phyloP scores from a whole-genome alignment of 164 flowering plant genomes.

The Vitis labrusca region DNA sequence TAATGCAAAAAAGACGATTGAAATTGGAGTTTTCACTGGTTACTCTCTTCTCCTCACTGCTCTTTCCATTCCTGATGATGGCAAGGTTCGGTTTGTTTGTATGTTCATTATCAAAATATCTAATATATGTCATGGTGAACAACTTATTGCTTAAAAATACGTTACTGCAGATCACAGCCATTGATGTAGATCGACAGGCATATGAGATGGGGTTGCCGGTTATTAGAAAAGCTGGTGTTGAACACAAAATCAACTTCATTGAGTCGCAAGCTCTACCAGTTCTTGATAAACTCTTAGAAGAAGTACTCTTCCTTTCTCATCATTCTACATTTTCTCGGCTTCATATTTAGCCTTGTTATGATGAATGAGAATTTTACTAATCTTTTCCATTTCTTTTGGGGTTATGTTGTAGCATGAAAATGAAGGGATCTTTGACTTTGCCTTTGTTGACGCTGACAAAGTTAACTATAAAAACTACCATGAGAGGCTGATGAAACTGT shows the following conservation, averaged over 20 bases:
- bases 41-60: conserved; percentile 72
- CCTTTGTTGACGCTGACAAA: conserved; percentile 58
- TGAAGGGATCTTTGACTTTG: conserved; percentile 42
- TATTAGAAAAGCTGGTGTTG: conserved; percentile 50
- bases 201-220: conserved; percentile 49
- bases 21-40: conserved; percentile 69
- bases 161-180: conserved; percentile 36
- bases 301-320: no score
- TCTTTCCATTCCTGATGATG: conserved; percentile 56
- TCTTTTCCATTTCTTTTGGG: no score
- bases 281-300: conserved; percentile 21
- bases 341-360: no score
- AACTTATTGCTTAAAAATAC: neutral
- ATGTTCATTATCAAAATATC: neutral
- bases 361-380: no score
- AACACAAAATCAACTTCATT: conserved; percentile 41
- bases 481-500: conserved; percentile 35
- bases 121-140: neutral
- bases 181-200: conserved; percentile 30
- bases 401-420: conserved; percentile 26
- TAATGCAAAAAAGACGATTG: conserved; percentile 57
- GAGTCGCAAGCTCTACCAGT: conserved; percentile 25
- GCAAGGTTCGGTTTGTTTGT: conserved; percentile 31
- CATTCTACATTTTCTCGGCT: no score
- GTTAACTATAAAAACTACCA: conserved; percentile 41